phyloP scores from a whole-genome alignment of 345 rosid genomes.

The Camelina sativa region DNA sequence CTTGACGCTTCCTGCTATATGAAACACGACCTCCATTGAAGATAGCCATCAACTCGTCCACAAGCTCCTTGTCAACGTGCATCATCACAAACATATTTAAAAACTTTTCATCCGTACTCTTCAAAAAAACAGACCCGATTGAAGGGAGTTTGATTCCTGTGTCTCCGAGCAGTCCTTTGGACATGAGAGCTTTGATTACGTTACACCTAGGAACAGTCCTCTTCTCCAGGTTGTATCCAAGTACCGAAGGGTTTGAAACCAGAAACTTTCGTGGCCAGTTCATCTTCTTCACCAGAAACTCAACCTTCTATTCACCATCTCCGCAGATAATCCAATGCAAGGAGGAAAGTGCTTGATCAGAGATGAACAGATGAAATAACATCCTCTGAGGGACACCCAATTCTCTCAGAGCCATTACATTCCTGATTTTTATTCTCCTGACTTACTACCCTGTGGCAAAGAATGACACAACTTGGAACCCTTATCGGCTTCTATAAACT shows the following conservation, averaged over 20 bases:
- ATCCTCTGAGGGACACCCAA: no score
- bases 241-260: conserved; percentile 8
- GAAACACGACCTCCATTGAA: not conserved
- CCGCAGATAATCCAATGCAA: no score
- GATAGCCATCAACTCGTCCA: conserved; percentile 24
- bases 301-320: no score
- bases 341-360: no score
- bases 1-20: not conserved
- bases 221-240: conserved; percentile 41
- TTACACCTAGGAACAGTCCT: conserved; percentile 46
- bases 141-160: not conserved
- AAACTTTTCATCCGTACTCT: not conserved
- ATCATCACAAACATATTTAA: conserved; percentile 14
- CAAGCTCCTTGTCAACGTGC: conserved; percentile 12
- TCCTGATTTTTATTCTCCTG: no score
- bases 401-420: no score
- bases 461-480: no score
- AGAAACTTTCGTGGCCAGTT: conserved; percentile 14
- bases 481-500: no score
- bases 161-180: conserved; percentile 29
- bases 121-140: not conserved
- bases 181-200: conserved; percentile 34
- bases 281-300: not conserved
- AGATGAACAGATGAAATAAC: no score
- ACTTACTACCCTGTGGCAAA: no score